Conservation (phyloP, 441 rosid genomes). For the Bocquillonia castaneifolia region DNA sequence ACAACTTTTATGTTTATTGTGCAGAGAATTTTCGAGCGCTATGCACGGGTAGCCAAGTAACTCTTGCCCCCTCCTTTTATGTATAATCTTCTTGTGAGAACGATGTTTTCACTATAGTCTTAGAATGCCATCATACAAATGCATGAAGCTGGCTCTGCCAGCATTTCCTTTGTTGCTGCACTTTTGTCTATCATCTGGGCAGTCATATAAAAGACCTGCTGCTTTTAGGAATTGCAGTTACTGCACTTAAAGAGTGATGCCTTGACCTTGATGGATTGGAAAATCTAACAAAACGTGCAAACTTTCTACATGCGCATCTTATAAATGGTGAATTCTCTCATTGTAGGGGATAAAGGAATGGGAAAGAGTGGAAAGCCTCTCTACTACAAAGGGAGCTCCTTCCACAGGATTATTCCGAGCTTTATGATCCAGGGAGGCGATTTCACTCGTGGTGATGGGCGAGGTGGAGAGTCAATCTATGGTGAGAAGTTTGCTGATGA, state of each 20-base stretch:
- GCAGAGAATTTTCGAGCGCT: constrained; percentile 95
- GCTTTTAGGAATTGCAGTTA: not conserved
- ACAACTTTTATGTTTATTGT: constrained; percentile 17
- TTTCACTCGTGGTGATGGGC: constrained; percentile 76
- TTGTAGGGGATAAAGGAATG: constrained; percentile 71
- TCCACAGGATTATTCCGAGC: constrained; percentile 88
- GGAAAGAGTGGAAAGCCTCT: constrained; percentile 86
- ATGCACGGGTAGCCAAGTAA: constrained; percentile 86
- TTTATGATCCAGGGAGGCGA: constrained; percentile 97
- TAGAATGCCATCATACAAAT: not conserved
- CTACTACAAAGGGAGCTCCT: constrained; percentile 70
- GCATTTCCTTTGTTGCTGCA: not conserved
- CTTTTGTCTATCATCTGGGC: not conserved
- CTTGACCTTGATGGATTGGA: not conserved
- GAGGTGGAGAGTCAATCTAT: constrained; percentile 91
- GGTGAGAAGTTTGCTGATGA: constrained; percentile 86
- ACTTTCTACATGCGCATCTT: not conserved
- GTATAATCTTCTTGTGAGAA: not conserved
- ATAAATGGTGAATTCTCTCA: not conserved
- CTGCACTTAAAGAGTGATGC: not conserved
- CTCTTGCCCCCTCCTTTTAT: constrained; percentile 34
- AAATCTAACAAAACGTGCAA: not conserved
- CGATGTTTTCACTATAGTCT: not conserved
- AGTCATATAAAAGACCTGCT: not conserved
- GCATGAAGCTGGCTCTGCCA: not conserved